These are phyloP conservation scores for Hanseniaspora nectarophila DNA, from an alignment of 805 yeast genomes.

Conservation along the genomic window DNA sequence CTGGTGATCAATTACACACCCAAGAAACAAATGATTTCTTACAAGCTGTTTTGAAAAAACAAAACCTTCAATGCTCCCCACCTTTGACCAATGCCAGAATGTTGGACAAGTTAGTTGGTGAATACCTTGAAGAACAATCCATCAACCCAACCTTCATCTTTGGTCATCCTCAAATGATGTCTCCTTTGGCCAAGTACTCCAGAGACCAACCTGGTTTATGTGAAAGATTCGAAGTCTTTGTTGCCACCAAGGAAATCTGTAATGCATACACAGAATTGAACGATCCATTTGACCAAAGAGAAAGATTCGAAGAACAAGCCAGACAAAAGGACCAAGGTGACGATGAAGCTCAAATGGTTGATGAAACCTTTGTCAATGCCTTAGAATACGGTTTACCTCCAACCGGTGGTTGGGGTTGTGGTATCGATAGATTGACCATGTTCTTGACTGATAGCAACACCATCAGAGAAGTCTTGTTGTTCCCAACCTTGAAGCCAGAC, in stretches of 20 bases:
- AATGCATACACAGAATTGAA: slow-evolving; percentile 98
- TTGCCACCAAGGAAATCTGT: slow-evolving; percentile 95
- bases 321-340: slow-evolving; percentile 98
- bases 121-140: slow-evolving; percentile 72
- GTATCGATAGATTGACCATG: slow-evolving; percentile 97
- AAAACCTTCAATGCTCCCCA: slow-evolving; percentile 76
- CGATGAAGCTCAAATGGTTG: slow-evolving; percentile 94
- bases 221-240: slow-evolving; percentile 97
- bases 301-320: slow-evolving; percentile 96
- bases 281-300: slow-evolving; percentile 97
- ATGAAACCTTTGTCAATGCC: slow-evolving; percentile 94
- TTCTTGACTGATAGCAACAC: slow-evolving; percentile 93
- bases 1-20: slow-evolving; percentile 90
- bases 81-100: slow-evolving; percentile 95
- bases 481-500: slow-evolving; percentile 99
- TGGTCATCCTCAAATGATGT: slow-evolving; percentile 99
- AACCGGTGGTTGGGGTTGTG: slow-evolving; percentile 99
- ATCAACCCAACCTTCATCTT: slow-evolving; percentile 95
- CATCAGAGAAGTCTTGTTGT: slow-evolving; percentile 90
- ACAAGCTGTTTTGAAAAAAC: slow-evolving; percentile 61
- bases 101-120: slow-evolving; percentile 97
- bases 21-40: slow-evolving; percentile 85
- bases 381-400: slow-evolving; percentile 98
- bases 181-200: slow-evolving; percentile 94
- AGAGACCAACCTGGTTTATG: slow-evolving; percentile 87